A percentile compares a stretch with the other conserved stretches of the same genome.
These are phyloP conservation scores for Fraxinus excelsior DNA, from an alignment of 257 asterid species.

Conservation along the genomic window DNA sequence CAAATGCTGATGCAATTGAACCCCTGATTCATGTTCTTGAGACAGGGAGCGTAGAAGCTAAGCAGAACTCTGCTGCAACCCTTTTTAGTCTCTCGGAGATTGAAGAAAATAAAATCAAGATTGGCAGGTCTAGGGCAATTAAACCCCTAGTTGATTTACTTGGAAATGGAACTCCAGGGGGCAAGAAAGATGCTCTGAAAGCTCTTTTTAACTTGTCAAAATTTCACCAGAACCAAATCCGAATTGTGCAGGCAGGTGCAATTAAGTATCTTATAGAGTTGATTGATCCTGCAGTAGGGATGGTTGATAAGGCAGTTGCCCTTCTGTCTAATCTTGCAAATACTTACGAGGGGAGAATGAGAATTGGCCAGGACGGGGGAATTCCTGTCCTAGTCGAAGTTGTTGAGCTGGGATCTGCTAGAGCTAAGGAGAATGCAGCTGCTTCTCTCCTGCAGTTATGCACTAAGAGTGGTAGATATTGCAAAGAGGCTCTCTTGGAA, in stretches of 20 bases:
- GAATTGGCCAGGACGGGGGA: constrained; percentile 70
- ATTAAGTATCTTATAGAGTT: constrained; percentile 76
- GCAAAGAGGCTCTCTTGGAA: constrained; percentile 74
- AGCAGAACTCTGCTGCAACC: constrained; percentile 86
- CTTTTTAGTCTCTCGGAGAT: constrained; percentile 84
- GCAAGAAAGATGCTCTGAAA: constrained; percentile 77
- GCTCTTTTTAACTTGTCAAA: constrained; percentile 72
- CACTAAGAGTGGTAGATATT: constrained; percentile 62
- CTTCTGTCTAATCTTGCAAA: constrained; percentile 80
- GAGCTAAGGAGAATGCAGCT: constrained; percentile 94
- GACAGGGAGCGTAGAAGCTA: constrained; percentile 81
- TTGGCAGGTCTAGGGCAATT: constrained; percentile 81
- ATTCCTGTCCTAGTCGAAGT: constrained; percentile 84
- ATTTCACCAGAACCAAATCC: constrained; percentile 66
- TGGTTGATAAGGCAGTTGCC: constrained; percentile 94
- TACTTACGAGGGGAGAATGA: constrained; percentile 68
- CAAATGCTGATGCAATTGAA: constrained; percentile 72
- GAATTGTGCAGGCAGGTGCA: constrained; percentile 83
- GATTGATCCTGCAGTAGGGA: constrained; percentile 91
- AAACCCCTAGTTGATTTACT: constrained; percentile 77
- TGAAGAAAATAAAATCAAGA: constrained; percentile 72
- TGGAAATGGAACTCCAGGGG: constrained; percentile 85
- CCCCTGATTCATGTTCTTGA: constrained; percentile 82
- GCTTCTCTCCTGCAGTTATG: constrained; percentile 91
- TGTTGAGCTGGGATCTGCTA: constrained; percentile 80